Base-by-base conservation (phyloP, 345 rosid species). In the Linum trigynum region DNA sequence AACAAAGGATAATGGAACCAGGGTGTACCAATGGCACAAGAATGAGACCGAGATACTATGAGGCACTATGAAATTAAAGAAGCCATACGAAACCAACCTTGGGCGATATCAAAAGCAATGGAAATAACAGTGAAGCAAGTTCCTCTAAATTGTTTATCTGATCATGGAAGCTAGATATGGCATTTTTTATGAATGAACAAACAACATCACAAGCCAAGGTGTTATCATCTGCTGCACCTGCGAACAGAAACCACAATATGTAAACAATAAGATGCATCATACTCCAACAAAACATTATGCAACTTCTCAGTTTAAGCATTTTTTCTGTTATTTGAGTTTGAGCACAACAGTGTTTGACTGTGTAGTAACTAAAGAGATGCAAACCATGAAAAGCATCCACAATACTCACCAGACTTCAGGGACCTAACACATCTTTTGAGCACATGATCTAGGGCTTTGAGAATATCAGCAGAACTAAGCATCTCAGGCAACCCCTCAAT, bases 121-220 rank as follows among this genome's bases (percentile, higher is more conserved):
- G 96, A 69, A 94, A 79, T 69, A 90, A 76, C 71, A 85, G 75
- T 57, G 96, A 72, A 71, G 96, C 82, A 55, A 90, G 71, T 80
- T 87, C 84, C 76, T 75, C 75, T 16, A 70, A 69, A 72, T 65
- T 72, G 50, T 79, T 85, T 71, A 67, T 65, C 38, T 78, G 77
- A 67, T 74, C 76, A 41, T 71, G 71, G 63, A 79, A 82, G 64
- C 68, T 73, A 69, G 84, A 75, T 59, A 76, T 79, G 40, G 84
- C 82, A 72, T 71, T 75, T 75, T 81, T 81, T 67, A 94, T 68
- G 71, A 85, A 71, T 65, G 83, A 71, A 69, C 79, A 45, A 41
- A 78, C 83, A 62, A 85, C 82, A 69, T 94, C 91, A 75, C 76
- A 78, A 61, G 86, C 87, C 14, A 81, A 58, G 66, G 79, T 57